Evolutionary conservation across 2,329 filamentous ascomycete genomes (phyloP), one percentile per base, ranked within the genome.

Genomic region (Neoarthrinium moseri): DNA sequence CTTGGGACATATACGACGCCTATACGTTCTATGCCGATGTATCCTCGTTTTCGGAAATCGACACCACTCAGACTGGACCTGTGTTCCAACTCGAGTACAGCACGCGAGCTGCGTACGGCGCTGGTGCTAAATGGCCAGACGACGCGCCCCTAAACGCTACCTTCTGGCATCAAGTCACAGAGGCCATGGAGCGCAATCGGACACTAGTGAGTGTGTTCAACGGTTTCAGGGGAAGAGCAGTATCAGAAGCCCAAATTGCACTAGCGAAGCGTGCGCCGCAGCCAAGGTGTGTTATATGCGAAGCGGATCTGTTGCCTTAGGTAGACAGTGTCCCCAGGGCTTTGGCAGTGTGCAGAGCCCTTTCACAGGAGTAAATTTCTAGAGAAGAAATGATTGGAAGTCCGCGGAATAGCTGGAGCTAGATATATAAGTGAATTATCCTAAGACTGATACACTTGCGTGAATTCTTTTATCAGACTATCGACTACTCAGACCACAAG

Each of bases 241-340:
- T 46, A 57, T 74, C 4, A 65, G 65, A 56, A 74, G 65, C 33
- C 76, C 77, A 0, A 74, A 74, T 32, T 81, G 78, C 49, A 75
- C 73, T 3, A 78, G 60, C 49, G 60, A 60, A 26, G 74, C 66
- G 3, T 83, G 79, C 56, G 70, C 71, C 3, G 55, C 63, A 37
- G 78, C 78, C 2, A 81, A 79, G 64, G 64, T 81, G 13, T 83
- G 80, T 51, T 82, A 83, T 54, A 82, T 82, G 66, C 62, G 79
- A 29, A 75, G 71, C 60, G 79, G 77, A 3, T 81, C 74, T 54
- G 71, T 68, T 18, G 70, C 73, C 0, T 54, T 83, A 40, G 78
- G 77, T 1, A 66, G 60, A 43, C 58, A 67, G 43, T 83, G 79
- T 61, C 69, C 72, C 3, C 74, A 77, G 52, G 78, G 78, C 48